A percentile compares a stretch with the other conserved stretches of the same genome.
Conservation (phyloP, 768 basidiomycete genomes). For the Suillus variegatus region DNA sequence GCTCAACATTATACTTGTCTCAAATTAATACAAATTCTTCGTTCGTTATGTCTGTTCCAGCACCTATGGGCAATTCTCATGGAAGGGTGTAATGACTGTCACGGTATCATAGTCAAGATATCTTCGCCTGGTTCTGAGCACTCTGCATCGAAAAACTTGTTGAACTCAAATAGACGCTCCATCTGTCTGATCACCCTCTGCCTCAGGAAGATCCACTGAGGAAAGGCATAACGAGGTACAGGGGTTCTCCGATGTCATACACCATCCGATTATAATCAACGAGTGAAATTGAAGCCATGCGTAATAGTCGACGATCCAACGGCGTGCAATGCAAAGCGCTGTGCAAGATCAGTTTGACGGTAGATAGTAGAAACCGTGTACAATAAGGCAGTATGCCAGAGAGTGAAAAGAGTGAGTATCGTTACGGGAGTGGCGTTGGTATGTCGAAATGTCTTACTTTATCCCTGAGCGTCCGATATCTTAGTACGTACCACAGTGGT, state of each 20-base stretch:
- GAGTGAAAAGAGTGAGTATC: too few relatives aligned
- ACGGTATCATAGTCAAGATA: constrained; percentile 34
- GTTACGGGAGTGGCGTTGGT: too few relatives aligned
- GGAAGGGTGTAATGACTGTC: neutral
- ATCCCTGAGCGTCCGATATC: too few relatives aligned
- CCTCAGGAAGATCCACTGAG: constrained; percentile 31
- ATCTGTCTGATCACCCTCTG: constrained; percentile 27
- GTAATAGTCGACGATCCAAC: constrained; percentile 36
- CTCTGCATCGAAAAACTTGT: constrained; percentile 29
- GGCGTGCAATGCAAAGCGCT: constrained; percentile 37
- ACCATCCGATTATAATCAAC: constrained; percentile 37
- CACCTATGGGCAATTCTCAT: neutral
- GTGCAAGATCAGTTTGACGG: constrained; percentile 26
- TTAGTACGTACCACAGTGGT: too few relatives aligned
- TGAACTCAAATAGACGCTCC: constrained; percentile 30
- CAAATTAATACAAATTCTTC: neutral
- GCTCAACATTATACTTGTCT: neutral
- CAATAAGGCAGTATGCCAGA: too few relatives aligned
- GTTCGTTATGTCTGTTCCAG: neutral
- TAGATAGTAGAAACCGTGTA: too few relatives aligned
- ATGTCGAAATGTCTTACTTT: too few relatives aligned
- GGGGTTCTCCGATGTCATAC: constrained; percentile 34
- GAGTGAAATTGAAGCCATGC: constrained; percentile 36
- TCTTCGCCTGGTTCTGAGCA: constrained; percentile 33
- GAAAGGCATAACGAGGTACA: constrained; percentile 32